Conservation (phyloP, 768 basidiomycete genomes). For the Terana coerulea region DNA sequence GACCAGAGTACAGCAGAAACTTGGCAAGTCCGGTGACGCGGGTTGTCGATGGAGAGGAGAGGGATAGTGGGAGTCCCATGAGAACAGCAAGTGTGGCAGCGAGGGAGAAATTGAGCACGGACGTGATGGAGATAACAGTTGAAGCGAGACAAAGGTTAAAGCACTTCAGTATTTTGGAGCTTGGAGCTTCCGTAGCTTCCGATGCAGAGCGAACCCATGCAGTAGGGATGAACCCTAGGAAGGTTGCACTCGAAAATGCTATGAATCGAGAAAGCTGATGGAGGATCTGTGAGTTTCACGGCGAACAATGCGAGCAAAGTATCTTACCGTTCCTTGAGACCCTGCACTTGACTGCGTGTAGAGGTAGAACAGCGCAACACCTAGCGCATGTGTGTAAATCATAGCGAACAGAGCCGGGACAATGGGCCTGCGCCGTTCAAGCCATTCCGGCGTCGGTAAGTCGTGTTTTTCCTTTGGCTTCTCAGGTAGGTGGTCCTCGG, state of each 20-base stretch:
- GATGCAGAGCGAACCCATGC: neutral
- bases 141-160: conserved; percentile 83
- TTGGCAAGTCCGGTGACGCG: conserved; percentile 24
- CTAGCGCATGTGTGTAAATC: conserved; percentile 51
- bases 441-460: conserved; percentile 32
- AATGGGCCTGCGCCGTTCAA: conserved; percentile 49
- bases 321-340: conserved; percentile 42
- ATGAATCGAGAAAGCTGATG: no score
- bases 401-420: conserved; percentile 51
- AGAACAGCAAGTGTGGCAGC: conserved; percentile 66
- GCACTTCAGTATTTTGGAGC: conserved; percentile 56
- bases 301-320: no score
- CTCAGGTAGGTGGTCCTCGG: conserved; percentile 14
- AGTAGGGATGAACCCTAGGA: conserved; percentile 15
- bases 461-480: neutral
- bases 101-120: conserved; percentile 91
- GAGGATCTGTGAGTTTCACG: no score
- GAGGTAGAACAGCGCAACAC: conserved; percentile 45
- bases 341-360: conserved; percentile 45
- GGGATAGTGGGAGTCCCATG: conserved; percentile 61
- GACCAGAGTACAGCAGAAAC: conserved; percentile 37
- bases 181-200: conserved; percentile 31
- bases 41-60: conserved; percentile 33
- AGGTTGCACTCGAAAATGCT: no score
- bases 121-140: conserved; percentile 78